These are phyloP conservation scores for Castanospermum australe DNA, from an alignment of 306 rosid genomes.

Conservation along the genomic window DNA sequence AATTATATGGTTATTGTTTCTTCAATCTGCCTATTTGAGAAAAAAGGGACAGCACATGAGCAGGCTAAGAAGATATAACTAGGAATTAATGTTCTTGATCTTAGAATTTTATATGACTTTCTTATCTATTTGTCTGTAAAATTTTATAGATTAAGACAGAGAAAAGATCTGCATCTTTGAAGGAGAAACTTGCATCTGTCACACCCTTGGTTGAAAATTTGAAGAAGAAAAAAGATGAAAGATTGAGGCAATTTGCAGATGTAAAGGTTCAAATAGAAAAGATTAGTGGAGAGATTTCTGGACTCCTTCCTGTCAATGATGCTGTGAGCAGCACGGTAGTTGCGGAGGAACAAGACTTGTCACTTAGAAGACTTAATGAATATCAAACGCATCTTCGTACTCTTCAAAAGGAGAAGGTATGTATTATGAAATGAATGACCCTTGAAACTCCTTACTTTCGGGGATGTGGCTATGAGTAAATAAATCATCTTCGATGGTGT, in stretches of 20 bases:
- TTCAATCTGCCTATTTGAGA: neutral
- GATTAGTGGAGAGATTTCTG: conserved; percentile 86
- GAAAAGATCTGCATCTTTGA: conserved; percentile 72
- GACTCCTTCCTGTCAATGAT: conserved; percentile 44
- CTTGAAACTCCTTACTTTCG: conserved; percentile 6
- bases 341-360: conserved; percentile 73
- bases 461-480: conserved; percentile 1
- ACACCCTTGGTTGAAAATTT: conserved; percentile 82
- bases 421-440: neutral
- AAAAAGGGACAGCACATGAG: neutral
- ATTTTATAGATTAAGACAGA: conserved; percentile 61
- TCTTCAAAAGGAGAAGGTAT: conserved; percentile 94
- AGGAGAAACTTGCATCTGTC: conserved; percentile 83
- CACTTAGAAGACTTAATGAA: conserved; percentile 83
- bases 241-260: conserved; percentile 82
- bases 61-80: neutral
- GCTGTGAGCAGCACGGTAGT: conserved; percentile 26
- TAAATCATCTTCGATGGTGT: neutral
- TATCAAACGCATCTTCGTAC: conserved; percentile 70
- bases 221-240: conserved; percentile 73
- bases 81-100: neutral
- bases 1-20: neutral
- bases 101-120: conserved; percentile 12
- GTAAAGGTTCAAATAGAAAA: conserved; percentile 70
- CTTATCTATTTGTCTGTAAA: conserved; percentile 22